phyloP scores from a whole-genome alignment of 1,284 basidiomycete species.

The Paramarasmius palmivorus region DNA sequence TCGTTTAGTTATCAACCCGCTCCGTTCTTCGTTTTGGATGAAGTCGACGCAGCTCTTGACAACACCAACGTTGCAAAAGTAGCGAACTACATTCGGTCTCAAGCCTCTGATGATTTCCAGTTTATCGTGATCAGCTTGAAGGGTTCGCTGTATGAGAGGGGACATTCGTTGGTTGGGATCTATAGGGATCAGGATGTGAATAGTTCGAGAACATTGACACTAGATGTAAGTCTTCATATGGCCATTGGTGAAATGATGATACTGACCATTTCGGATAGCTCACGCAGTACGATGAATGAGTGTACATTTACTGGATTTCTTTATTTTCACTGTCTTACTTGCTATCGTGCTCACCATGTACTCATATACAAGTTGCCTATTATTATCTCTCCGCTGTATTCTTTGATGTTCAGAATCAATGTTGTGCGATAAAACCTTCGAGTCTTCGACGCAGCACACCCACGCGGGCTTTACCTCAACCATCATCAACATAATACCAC shows the following conservation, averaged over 20 bases:
- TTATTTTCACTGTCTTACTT: not conserved
- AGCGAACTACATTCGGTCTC: slow-evolving; percentile 85
- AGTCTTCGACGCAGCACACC: too few relatives aligned
- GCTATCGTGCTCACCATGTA: slow-evolving; percentile 1
- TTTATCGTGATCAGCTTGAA: slow-evolving; percentile 98
- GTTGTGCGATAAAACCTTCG: too few relatives aligned
- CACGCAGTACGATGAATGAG: slow-evolving; percentile 40
- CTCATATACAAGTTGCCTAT: too few relatives aligned
- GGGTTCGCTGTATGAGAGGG: slow-evolving; percentile 87
- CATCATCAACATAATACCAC: too few relatives aligned
- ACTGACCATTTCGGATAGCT: slow-evolving; percentile 23
- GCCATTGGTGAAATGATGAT: not conserved
- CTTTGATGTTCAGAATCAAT: too few relatives aligned
- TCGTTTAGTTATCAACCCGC: slow-evolving; percentile 87
- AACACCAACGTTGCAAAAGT: slow-evolving; percentile 95
- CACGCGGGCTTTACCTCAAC: too few relatives aligned
- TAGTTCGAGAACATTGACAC: slow-evolving; percentile 84
- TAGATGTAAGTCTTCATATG: slow-evolving; percentile 69
- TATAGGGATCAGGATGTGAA: slow-evolving; percentile 94
- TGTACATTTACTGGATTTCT: not conserved
- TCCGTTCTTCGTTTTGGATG: slow-evolving; percentile 98
- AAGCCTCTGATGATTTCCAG: slow-evolving; percentile 83
- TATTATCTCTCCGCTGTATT: too few relatives aligned
- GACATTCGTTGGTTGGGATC: slow-evolving; percentile 90
- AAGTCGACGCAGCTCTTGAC: slow-evolving; percentile 96